Conservation (phyloP, 2,329 filamentous ascomycete species). For the Ilyonectria sp. region DNA sequence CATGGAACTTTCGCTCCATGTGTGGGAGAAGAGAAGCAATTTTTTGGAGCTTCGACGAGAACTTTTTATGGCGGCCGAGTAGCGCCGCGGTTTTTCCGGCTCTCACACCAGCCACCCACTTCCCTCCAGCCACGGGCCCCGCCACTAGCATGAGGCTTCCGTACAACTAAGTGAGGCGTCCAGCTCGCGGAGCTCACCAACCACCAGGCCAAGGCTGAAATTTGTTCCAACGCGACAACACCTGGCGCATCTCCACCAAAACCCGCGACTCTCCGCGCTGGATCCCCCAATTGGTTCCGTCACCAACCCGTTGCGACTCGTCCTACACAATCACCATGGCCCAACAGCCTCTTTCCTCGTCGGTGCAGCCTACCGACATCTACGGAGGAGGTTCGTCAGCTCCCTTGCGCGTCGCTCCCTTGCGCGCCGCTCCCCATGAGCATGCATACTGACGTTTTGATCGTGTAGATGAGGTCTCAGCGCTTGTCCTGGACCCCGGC, state of each 20-base stretch:
- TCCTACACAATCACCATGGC: constrained; percentile 60
- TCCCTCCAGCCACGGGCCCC: constrained; percentile 37
- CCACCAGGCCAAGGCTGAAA: constrained; percentile 51
- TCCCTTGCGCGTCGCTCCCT: constrained; percentile 40
- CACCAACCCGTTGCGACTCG: constrained; percentile 30
- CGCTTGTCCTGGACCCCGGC: constrained; percentile 95
- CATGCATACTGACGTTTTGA: constrained; percentile 38
- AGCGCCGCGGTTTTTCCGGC: constrained; percentile 44
- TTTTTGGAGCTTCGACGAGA: constrained; percentile 31
- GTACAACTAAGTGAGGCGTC: constrained; percentile 27
- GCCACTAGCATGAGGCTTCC: constrained; percentile 25
- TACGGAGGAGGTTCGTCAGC: constrained; percentile 71
- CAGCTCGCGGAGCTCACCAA: constrained; percentile 39
- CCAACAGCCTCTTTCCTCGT: constrained; percentile 69
- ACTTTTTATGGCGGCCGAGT: constrained; percentile 37
- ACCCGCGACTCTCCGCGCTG: constrained; percentile 44
- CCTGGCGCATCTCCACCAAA: constrained; percentile 47
- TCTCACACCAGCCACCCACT: background rate
- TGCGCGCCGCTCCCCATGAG: constrained; percentile 34
- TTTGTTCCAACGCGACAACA: constrained; percentile 52
- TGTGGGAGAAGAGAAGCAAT: constrained; percentile 33
- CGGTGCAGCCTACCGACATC: constrained; percentile 73
- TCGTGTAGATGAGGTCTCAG: constrained; percentile 90
- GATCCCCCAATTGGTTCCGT: constrained; percentile 46
- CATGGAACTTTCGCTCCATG: constrained; percentile 52